Evolutionary conservation across 2,329 filamentous ascomycete species (phyloP).

Genomic region (Erysiphe pulchra): DNA sequence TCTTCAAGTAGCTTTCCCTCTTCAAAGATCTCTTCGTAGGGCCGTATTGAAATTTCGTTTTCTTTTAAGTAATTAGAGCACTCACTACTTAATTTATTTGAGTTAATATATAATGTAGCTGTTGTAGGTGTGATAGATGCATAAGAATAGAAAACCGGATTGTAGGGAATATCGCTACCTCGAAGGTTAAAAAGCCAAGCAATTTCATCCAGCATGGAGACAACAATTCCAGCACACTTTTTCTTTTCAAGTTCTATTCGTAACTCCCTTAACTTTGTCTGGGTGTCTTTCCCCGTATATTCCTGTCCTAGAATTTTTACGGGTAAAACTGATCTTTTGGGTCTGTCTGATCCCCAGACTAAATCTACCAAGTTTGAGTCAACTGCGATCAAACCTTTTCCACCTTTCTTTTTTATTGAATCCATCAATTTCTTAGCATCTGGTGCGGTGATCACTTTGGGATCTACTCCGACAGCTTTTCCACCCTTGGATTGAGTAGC

Average conservation of each 20-base stretch:
- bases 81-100: slow-evolving; percentile 45
- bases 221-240: slow-evolving; percentile 62
- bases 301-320: slow-evolving; percentile 45
- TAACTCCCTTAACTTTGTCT: slow-evolving; percentile 61
- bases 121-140: slow-evolving; percentile 57
- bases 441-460: slow-evolving; percentile 54
- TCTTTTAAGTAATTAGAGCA: slow-evolving; percentile 43
- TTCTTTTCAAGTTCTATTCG: slow-evolving; percentile 83
- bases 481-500: slow-evolving; percentile 66
- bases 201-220: slow-evolving; percentile 89
- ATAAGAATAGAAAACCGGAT: slow-evolving; percentile 96
- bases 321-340: slow-evolving; percentile 47
- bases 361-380: slow-evolving; percentile 68
- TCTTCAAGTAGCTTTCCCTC: slow-evolving; percentile 43
- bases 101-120: slow-evolving; percentile 65
- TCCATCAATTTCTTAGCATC: slow-evolving; percentile 54
- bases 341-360: slow-evolving; percentile 59
- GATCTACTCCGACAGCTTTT: slow-evolving; percentile 76
- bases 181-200: slow-evolving; percentile 97
- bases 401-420: slow-evolving; percentile 68
- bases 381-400: slow-evolving; percentile 48
- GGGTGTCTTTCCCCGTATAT: slow-evolving; percentile 60
- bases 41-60: slow-evolving; percentile 46
- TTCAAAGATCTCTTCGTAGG: slow-evolving; percentile 58
- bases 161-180: slow-evolving; percentile 88